Evolutionary conservation across 257 asterid species (phyloP), one percentile per base, ranked within the genome.

Genomic region (Jasminum sambac): DNA sequence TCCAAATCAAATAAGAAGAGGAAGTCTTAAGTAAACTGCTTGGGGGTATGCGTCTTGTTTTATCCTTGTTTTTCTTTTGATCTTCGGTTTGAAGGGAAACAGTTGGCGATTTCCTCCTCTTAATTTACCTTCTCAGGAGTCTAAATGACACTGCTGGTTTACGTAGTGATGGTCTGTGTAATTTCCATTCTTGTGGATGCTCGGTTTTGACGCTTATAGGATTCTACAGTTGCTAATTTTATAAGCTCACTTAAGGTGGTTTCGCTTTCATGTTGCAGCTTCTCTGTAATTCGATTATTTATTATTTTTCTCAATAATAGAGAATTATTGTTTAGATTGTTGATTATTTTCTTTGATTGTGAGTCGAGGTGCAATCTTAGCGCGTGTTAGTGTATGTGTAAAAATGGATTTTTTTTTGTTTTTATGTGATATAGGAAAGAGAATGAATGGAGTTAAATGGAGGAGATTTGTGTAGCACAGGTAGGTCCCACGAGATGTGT

Each of bases 1-100:
- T 77, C 89, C 73, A 89, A 84, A 79, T 71, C 92, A 42, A 89
- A 72, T 69, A 93, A 92, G 88, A 90, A 70, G 86, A 78, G 90
- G 67, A 87, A 74, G 73, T 61, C 76, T 34, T 75, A 73, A 50
- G 11, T 4, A 13, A 38, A 58, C 21, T 57, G 68, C 10, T 36
- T 36, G 1, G 6, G 59, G 11, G 59, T 50, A 7, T 17, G 7
- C 26, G 25, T 50, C 21, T 44, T 5, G 0, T 44, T 42, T 14
- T 2, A 44, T 44, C 17, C 58, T 48, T 48, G 8, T 5, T 48
- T 52, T 21, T 55, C 34, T 21, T 55, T 0, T 55, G 4, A 30
- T 12, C 23, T 52, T 48, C 8, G 0, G 14, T 55, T 2, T 48
- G 58, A 16, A 48, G 24, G 58, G 23, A 48, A 21, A 21, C 30